Percentiles rank a stretch among this genome's conserved stretches.
phyloP scores from a whole-genome alignment of 345 rosid genomes.

The Populus nigra region DNA sequence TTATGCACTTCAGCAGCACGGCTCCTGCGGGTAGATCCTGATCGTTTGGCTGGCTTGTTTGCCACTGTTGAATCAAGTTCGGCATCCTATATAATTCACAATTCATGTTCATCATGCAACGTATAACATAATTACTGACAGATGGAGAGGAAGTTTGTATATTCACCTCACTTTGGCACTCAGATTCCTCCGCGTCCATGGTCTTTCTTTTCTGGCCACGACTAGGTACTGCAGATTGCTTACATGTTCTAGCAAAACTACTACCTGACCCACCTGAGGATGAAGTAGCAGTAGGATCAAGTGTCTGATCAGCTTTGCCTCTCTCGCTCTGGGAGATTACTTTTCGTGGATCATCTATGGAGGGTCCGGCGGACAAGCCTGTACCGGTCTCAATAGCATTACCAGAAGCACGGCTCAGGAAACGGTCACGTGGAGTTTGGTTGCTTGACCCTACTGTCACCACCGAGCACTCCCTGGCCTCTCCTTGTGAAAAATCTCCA shows the following conservation, averaged over 20 bases:
- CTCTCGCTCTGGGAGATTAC: not conserved
- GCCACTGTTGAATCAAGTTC: not conserved
- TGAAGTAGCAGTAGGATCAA: not conserved
- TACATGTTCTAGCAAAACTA: not conserved
- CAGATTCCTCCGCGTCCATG: not conserved
- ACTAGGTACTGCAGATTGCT: not conserved
- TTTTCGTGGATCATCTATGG: not conserved
- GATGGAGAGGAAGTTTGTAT: not conserved
- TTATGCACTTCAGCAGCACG: constrained; percentile 54
- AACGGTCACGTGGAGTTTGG: not conserved
- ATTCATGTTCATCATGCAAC: not conserved
- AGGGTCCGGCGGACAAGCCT: not conserved
- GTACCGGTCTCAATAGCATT: not conserved
- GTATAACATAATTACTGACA: not conserved
- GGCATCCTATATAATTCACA: not conserved
- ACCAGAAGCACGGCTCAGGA: not conserved
- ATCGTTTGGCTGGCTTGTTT: constrained; percentile 13
- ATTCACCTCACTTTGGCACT: not conserved
- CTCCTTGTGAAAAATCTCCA: not conserved
- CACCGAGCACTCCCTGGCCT: not conserved
- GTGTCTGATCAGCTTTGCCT: not conserved
- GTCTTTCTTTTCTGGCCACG: not conserved
- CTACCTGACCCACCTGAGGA: not conserved
- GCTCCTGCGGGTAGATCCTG: constrained; percentile 37
- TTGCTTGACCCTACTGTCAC: not conserved